These are phyloP conservation scores for Emydomyces testavorans DNA, from an alignment of 2,329 filamentous ascomycete genomes.

Conservation along the genomic window DNA sequence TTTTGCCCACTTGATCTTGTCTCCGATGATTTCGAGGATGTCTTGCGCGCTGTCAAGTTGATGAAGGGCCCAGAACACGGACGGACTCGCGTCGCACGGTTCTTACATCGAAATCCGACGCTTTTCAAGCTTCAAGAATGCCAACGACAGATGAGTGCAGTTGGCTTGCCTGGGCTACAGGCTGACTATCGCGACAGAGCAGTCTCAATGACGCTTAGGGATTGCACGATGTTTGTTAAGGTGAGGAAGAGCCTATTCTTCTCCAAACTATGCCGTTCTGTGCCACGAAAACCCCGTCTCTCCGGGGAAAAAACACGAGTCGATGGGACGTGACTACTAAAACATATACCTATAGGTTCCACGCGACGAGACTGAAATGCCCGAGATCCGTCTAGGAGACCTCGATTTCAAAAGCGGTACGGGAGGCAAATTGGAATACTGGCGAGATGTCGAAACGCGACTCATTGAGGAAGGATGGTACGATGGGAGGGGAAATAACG, in stretches of 20 bases:
- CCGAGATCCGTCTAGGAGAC: conserved; percentile 54
- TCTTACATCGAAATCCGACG: conserved; percentile 28
- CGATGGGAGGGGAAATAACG: conserved; percentile 27
- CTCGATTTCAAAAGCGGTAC: conserved; percentile 62
- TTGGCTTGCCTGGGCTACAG: conserved; percentile 28
- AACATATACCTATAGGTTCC: conserved; percentile 24
- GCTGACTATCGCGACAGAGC: conserved; percentile 41
- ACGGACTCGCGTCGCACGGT: conserved; percentile 24
- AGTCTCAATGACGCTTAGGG: conserved; percentile 67
- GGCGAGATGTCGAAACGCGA: conserved; percentile 51
- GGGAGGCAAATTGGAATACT: conserved; percentile 55
- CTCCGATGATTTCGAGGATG: conserved; percentile 36
- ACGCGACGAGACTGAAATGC: conserved; percentile 22
- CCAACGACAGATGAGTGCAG: conserved; percentile 27
- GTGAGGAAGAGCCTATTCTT: too few species aligned
- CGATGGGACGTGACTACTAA: conserved; percentile 1
- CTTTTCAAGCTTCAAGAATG: conserved; percentile 27
- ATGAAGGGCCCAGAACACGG: conserved; percentile 27
- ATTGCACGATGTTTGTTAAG: conserved; percentile 64
- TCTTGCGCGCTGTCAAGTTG: conserved; percentile 33
- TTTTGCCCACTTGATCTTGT: conserved; percentile 58
- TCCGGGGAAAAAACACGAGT: not conserved
- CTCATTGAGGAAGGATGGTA: conserved; percentile 63
- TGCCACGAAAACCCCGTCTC: conserved; percentile 3
- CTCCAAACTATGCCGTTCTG: too few species aligned